phyloP scores from a whole-genome alignment of 75 land plant genomes.

The Pinus tabuliformis region DNA sequence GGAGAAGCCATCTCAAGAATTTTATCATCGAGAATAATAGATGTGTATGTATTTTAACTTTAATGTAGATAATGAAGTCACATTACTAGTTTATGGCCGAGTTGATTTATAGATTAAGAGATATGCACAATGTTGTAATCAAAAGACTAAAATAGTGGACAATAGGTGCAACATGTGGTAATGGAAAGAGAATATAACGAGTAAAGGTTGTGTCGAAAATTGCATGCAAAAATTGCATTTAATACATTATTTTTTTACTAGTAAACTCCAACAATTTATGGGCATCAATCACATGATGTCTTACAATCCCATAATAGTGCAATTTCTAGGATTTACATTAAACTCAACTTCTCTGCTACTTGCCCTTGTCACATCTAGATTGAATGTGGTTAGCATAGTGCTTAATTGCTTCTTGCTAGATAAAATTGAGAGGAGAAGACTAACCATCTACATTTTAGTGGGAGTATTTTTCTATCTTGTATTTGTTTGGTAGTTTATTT shows the following conservation, averaged over 20 bases:
- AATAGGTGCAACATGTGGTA: too few relatives aligned
- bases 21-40: neutral
- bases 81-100: too few relatives aligned
- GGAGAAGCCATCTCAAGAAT: slow-evolving; percentile 49
- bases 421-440: slow-evolving; percentile 38
- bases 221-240: too few relatives aligned
- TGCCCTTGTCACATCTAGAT: neutral
- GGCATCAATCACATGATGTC: slow-evolving; percentile 96
- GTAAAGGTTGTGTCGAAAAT: too few relatives aligned
- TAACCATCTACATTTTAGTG: slow-evolving; percentile 12
- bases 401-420: slow-evolving; percentile 42
- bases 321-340: slow-evolving; percentile 51
- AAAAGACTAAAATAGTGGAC: too few relatives aligned
- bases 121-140: neutral
- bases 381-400: neutral
- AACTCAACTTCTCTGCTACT: neutral
- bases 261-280: slow-evolving; percentile 60
- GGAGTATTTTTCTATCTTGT: slow-evolving; percentile 23
- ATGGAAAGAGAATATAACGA: too few relatives aligned
- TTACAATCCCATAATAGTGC: slow-evolving; percentile 90
- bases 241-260: too few relatives aligned
- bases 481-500: slow-evolving; percentile 28
- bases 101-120: too few relatives aligned
- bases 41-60: too few relatives aligned
- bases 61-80: too few relatives aligned